Evolutionary conservation across 345 rosid species (phyloP).

Genomic region (Boechera stricta): DNA sequence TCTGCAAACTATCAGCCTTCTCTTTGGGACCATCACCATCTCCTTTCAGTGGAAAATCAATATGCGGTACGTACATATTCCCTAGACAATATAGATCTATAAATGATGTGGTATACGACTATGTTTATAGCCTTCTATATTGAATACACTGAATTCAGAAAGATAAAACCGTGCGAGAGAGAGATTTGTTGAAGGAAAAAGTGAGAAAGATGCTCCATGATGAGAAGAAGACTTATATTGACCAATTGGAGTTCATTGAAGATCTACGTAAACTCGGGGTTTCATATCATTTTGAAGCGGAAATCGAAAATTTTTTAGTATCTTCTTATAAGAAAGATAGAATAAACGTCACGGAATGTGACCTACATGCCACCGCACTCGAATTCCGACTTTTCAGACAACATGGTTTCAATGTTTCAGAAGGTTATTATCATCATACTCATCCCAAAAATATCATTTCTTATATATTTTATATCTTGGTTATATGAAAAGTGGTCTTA

Average conservation of each 20-base stretch:
- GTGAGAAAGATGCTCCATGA: conserved; percentile 33
- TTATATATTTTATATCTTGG: background rate
- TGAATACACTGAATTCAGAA: conserved; percentile 12
- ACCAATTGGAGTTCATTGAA: conserved; percentile 30
- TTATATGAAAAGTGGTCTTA: background rate
- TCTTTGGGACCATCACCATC: conserved; percentile 34
- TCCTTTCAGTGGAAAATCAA: conserved; percentile 22
- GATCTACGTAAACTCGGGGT: conserved; percentile 47
- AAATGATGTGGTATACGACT: background rate
- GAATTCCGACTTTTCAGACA: conserved; percentile 49
- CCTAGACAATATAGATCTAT: background rate
- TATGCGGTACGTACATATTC: conserved; percentile 13
- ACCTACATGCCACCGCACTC: conserved; percentile 40
- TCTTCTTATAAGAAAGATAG: conserved; percentile 8
- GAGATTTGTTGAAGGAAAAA: conserved; percentile 33
- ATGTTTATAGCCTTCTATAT: too few relatives aligned
- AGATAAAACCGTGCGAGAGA: background rate
- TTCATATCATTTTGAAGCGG: conserved; percentile 53
- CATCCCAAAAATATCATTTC: background rate
- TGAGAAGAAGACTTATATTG: conserved; percentile 16
- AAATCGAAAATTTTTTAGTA: conserved; percentile 41
- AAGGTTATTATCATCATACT: conserved; percentile 26
- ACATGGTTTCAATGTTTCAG: conserved; percentile 43
- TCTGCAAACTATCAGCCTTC: conserved; percentile 38
- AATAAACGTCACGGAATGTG: background rate